Evolutionary conservation across 768 basidiomycete genomes (phyloP), one percentile per base, ranked within the genome.

Genomic region (Boletales sp.): DNA sequence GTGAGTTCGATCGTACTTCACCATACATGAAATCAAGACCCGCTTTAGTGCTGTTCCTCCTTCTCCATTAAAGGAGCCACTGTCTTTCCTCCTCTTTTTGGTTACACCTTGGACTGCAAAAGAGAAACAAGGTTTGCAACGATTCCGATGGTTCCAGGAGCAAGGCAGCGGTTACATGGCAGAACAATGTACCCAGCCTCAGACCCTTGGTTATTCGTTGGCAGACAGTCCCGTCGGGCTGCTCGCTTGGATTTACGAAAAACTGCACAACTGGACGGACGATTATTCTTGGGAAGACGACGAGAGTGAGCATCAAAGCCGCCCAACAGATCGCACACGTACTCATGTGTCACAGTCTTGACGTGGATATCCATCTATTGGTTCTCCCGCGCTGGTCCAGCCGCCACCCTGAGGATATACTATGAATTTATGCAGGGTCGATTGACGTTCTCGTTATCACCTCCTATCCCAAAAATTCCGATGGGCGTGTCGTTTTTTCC

Each of bases 331-430:
- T 13, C 35, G 27, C 21, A 4, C 29, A 11, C 13, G 15, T 24
- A 17, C 19, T 57, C 17, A 38, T 21, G 2, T 8, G 0, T 12
- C 60, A n/a, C 48, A 82, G 82, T 83, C 1, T 55, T 85, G 27
- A 81, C 79, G 0, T 85, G 82, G 81, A 61, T 81, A 19, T 82
- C 80, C 3, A 69, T 81, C 9, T 82, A 78, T 57, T 77, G 72
- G 70, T 82, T 84, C 64, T 83, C 81, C 8, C 74, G 76, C 9
- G 71, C 76, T 0, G 82, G 82, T 0, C 82, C 84, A 8, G 72
- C 80, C 2, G 80, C 83, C 0, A 77, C 83, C 0, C 17, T 77
- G 8, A 70, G 82, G 12, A 82, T 83, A 17, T 85, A 84, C 61
- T 83, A 77, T 56, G 84, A 85, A 56, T 55, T 34, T 13, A 34